Percentiles rank a stretch among this genome's conserved stretches.
These are phyloP conservation scores for Posidonia australis DNA, from an alignment of 106 monocot species.

Conservation along the genomic window DNA sequence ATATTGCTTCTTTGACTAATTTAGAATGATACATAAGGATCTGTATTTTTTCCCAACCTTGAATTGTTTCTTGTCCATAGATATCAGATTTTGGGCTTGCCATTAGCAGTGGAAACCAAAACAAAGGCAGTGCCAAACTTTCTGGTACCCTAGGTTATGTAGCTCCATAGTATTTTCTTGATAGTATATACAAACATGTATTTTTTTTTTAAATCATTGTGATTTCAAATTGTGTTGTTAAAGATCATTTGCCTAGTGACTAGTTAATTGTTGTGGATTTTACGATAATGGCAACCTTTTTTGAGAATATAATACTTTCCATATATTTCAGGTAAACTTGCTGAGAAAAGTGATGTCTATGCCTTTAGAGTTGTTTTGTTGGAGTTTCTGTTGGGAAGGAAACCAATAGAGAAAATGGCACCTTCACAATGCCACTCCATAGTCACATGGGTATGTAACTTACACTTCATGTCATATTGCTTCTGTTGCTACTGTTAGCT, in stretches of 20 bases:
- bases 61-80: constrained; percentile 14
- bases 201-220: not conserved
- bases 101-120: constrained; percentile 32
- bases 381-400: constrained; percentile 83
- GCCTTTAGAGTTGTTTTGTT: constrained; percentile 83
- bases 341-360: constrained; percentile 97
- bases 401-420: constrained; percentile 45
- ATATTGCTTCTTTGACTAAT: no score
- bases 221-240: not conserved
- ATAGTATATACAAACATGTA: constrained; percentile 33
- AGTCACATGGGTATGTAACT: constrained; percentile 65
- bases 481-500: not conserved
- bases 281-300: not conserved
- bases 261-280: not conserved
- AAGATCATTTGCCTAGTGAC: not conserved
- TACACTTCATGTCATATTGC: not conserved
- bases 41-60: not conserved
- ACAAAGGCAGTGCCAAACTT: constrained; percentile 46
- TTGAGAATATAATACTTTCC: not conserved
- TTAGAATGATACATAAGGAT: no score
- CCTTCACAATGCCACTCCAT: constrained; percentile 73
- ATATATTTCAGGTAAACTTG: constrained; percentile 56
- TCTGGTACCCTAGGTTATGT: constrained; percentile 66
- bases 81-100: constrained; percentile 96
- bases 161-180: constrained; percentile 80